Evolutionary conservation across 192 early-diverging fungal species (phyloP), one percentile per base, ranked within the genome.

Genomic region (Obelidium mucronatum): DNA sequence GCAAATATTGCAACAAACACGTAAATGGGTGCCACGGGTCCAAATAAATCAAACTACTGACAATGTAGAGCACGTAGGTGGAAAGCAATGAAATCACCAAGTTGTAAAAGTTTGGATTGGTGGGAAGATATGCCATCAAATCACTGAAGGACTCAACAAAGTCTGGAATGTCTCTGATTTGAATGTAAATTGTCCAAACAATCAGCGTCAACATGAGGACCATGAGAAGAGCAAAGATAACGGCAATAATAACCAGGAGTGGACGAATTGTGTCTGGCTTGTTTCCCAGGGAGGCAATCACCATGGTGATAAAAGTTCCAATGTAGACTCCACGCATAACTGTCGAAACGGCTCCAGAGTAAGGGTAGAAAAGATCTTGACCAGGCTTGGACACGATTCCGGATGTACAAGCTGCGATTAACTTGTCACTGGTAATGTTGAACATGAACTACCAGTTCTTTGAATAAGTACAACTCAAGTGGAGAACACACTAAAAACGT

Each of bases 171-270:
- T 34, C 62, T 56, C 36, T 34, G 54, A 72, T 24, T 24, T 72
- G 11, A 1, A 61, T 15, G 37, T 63, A 67, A 30, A 81, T 74
- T 1, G 78, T 78, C 40, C 70, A 73, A 34, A 81, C 76, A 22
- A 79, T 74, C 59, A 86, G 71, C 69, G 86, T 85, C 13, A 87
- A 59, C 68, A 87, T 60, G 53, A 85, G 81, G 22, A 87, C 78
- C 95, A 97, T 97, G 68, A 96, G 85, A 51, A 95, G 53, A 4
- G 92, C 90, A 80, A 95, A 98, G 55, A 95, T 83, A 1, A 90
- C 77, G 68, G 94, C 92, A 6, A 89, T 82, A 3, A 83, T 63
- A 36, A 86, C 80, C 68, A 95, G 96, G 24, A 95, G 87, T 40
- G 83, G 77, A 82, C 90, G 91, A 26, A 80, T 71, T 22, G 85